These are phyloP conservation scores for Aspergillus quadricinctus DNA, from an alignment of 2,329 filamentous ascomycete genomes.

Conservation along the genomic window DNA sequence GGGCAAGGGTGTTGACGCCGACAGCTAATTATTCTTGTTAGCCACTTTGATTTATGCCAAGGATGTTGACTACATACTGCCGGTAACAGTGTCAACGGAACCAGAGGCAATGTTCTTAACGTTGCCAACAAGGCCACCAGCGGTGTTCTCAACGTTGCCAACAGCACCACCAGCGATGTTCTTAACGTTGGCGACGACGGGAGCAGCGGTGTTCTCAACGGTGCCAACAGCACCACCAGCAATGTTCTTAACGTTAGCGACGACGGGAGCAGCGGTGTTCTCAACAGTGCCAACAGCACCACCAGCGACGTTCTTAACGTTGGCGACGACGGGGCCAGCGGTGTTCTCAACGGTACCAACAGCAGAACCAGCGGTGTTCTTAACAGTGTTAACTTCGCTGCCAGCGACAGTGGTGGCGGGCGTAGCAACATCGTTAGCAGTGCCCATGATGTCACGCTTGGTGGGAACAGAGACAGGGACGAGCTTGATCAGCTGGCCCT, in stretches of 20 bases:
- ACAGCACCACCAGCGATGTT: constrained; percentile 3
- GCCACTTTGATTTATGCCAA: background rate
- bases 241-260: background rate
- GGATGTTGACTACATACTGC: constrained; percentile 12
- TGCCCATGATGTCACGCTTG: constrained; percentile 8
- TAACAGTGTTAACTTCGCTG: background rate
- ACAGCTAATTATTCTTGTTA: constrained; percentile 6
- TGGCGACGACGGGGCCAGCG: background rate
- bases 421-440: background rate
- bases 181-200: background rate
- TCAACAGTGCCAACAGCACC: constrained; percentile 6
- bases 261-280: constrained; percentile 1
- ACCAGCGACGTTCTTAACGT: background rate
- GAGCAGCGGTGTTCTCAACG: constrained; percentile 1
- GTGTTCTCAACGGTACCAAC: background rate
- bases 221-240: constrained; percentile 5
- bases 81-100: constrained; percentile 10
- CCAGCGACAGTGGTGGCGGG: constrained; percentile 3
- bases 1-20: constrained; percentile 8
- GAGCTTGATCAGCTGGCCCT: constrained; percentile 11
- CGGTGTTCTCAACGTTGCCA: background rate
- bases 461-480: background rate
- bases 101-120: constrained; percentile 1
- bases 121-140: background rate
- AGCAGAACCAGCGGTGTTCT: constrained; percentile 3